Percentiles rank a stretch among this genome's conserved stretches.
Conservation (phyloP, 2,329 filamentous ascomycete species). For the Xylariaceae sp. region DNA sequence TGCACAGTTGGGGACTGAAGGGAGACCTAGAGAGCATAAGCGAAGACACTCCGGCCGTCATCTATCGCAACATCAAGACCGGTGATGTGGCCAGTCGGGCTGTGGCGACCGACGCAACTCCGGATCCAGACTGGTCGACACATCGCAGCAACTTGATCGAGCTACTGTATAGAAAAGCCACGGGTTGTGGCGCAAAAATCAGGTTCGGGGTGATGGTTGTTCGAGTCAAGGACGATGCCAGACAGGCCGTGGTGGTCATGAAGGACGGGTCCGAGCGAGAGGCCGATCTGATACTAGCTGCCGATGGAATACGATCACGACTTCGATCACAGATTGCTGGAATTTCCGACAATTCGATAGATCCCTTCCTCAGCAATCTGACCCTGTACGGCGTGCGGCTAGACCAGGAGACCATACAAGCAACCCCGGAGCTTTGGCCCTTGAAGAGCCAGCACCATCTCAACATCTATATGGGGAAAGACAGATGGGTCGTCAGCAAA, state of each 20-base stretch:
- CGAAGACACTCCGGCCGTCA: conserved; percentile 3
- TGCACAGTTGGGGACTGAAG: conserved; percentile 4
- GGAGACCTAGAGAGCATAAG: conserved; percentile 5
- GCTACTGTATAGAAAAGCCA: not conserved
- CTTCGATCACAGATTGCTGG: conserved; percentile 1
- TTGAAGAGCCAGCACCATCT: conserved; percentile 2
- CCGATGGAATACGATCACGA: conserved; percentile 6
- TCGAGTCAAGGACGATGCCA: conserved; percentile 1
- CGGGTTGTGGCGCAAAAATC: not conserved
- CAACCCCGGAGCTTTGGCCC: not conserved
- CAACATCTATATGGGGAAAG: conserved; percentile 6
- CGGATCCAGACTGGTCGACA: conserved; percentile 3
- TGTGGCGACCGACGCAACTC: conserved; percentile 2
- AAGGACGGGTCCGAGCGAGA: not conserved
- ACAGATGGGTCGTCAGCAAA: conserved; percentile 3
- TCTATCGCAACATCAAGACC: conserved; percentile 4
- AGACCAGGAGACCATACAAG: not conserved
- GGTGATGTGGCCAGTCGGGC: conserved; percentile 3
- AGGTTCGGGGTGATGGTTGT: not conserved
- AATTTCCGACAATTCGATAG: not conserved
- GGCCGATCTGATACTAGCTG: conserved; percentile 5
- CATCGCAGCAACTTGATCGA: conserved; percentile 1
- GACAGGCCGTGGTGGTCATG: not conserved
- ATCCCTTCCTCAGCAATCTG: conserved; percentile 4
- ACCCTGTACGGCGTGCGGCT: conserved; percentile 5